These are phyloP conservation scores for Lactarius indigo DNA, from an alignment of 768 basidiomycete genomes.

Conservation along the genomic window DNA sequence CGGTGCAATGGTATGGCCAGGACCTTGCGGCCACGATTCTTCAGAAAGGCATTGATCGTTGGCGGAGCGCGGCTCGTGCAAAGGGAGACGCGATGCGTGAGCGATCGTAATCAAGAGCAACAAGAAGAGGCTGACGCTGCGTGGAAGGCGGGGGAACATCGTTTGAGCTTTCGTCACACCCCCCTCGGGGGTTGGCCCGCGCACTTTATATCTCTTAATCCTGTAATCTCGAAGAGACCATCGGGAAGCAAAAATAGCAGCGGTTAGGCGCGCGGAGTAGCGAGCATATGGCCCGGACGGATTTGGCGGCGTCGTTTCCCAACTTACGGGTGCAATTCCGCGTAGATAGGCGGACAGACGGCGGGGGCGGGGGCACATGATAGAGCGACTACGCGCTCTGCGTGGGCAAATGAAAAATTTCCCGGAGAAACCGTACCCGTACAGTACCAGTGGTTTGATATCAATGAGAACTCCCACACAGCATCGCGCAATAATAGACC, in stretches of 20 bases:
- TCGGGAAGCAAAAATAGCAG: not conserved
- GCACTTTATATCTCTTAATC: not conserved
- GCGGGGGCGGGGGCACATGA: not conserved
- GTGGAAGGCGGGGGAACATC: not conserved
- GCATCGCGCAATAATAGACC: not conserved
- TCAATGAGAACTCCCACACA: not conserved
- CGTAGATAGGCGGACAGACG: not conserved
- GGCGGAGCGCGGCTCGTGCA: constrained; percentile 9
- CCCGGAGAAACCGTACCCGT: not conserved
- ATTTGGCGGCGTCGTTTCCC: not conserved
- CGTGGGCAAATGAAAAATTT: not conserved
- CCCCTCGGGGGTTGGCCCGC: not conserved
- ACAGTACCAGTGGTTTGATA: not conserved
- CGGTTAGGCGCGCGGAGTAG: not conserved
- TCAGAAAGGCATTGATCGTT: constrained; percentile 26
- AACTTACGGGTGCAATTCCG: not conserved
- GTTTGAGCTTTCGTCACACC: not conserved
- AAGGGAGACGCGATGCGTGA: not conserved
- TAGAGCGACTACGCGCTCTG: not conserved
- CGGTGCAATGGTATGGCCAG: constrained; percentile 40
- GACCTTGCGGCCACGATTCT: constrained; percentile 48
- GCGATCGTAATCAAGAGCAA: not conserved
- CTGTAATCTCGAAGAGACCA: not conserved
- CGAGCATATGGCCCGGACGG: not conserved
- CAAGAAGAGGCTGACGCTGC: not conserved